phyloP scores from a whole-genome alignment of 495 filamentous ascomycete genomes.

The Trichoderma virens region DNA sequence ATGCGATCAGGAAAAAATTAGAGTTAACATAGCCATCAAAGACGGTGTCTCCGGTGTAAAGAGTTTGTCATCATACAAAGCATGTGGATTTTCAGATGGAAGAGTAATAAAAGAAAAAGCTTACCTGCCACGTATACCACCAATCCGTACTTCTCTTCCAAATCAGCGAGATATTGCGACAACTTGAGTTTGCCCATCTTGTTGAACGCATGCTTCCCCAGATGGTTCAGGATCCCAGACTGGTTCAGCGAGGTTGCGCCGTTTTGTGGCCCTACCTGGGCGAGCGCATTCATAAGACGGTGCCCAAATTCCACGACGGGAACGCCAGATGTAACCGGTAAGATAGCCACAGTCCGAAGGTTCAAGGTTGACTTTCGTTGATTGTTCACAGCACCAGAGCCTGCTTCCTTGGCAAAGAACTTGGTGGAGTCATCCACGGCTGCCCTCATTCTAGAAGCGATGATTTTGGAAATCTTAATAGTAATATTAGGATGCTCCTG shows the following conservation, averaged over 20 bases:
- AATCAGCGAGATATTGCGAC: constrained; percentile 89
- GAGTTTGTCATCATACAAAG: constrained; percentile 37
- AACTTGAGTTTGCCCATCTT: constrained; percentile 95
- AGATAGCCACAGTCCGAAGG: constrained; percentile 81
- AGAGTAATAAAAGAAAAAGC: constrained; percentile 17
- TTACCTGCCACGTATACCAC: constrained; percentile 89
- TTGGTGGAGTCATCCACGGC: constrained; percentile 68
- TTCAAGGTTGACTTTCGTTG: constrained; percentile 64
- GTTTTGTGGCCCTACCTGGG: constrained; percentile 79
- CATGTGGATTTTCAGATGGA: constrained; percentile 14
- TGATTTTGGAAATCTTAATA: constrained; percentile 97
- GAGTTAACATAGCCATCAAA: constrained; percentile 34
- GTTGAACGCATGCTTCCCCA: constrained; percentile 92
- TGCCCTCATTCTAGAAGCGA: constrained; percentile 88
- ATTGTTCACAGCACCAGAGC: constrained; percentile 43
- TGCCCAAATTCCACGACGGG: constrained; percentile 94
- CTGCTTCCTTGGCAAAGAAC: constrained; percentile 34
- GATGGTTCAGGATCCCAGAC: constrained; percentile 84
- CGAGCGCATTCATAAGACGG: constrained; percentile 76
- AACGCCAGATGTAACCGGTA: constrained; percentile 85
- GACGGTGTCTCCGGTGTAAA: constrained; percentile 29
- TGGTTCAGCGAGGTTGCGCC: constrained; percentile 92
- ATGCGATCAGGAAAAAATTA: constrained; percentile 40
- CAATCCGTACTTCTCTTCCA: constrained; percentile 95
- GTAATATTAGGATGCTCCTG: constrained; percentile 97